phyloP scores from a whole-genome alignment of 768 basidiomycete species.

The Termitomyces sp. region DNA sequence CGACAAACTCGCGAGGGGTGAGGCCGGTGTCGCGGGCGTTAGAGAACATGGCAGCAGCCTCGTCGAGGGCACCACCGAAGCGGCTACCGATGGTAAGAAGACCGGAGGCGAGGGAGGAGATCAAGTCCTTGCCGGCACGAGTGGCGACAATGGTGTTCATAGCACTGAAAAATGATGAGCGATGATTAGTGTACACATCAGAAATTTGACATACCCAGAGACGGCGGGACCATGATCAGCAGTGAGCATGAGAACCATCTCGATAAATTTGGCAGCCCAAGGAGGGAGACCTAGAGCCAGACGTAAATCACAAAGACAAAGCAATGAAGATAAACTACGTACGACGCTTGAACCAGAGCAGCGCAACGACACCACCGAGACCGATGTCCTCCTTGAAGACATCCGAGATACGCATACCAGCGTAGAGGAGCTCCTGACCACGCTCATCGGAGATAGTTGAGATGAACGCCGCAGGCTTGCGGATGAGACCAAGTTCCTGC shows the following conservation, averaged over 20 bases:
- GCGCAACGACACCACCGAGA: conserved; percentile 91
- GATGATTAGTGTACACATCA: conserved; percentile 1
- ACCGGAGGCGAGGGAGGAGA: conserved; percentile 94
- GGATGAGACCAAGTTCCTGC: conserved; percentile 95
- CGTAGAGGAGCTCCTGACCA: conserved; percentile 96
- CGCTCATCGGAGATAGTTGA: conserved; percentile 99
- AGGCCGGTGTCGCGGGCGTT: conserved; percentile 86
- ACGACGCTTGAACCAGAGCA: conserved; percentile 98
- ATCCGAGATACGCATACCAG: conserved; percentile 98
- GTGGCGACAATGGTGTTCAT: conserved; percentile 99
- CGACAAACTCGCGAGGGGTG: conserved; percentile 98
- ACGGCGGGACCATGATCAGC: conserved; percentile 98
- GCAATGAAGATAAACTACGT: conserved; percentile 19
- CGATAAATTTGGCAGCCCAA: conserved; percentile 97
- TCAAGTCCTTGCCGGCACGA: conserved; percentile 98
- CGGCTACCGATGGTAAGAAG: conserved; percentile 96
- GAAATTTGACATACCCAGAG: conserved; percentile 51
- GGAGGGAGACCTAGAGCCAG: conserved; percentile 56
- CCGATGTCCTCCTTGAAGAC: conserved; percentile 98
- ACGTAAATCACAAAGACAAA: not conserved
- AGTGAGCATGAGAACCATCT: conserved; percentile 99
- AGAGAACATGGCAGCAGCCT: conserved; percentile 96
- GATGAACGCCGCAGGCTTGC: conserved; percentile 98
- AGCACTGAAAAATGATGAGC: conserved; percentile 39
- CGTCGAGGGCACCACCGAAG: conserved; percentile 98